Percentiles rank a stretch among this genome's conserved stretches.
These are phyloP conservation scores for Coemansia javaensis DNA, from an alignment of 192 early-diverging fungal species.

Conservation along the genomic window DNA sequence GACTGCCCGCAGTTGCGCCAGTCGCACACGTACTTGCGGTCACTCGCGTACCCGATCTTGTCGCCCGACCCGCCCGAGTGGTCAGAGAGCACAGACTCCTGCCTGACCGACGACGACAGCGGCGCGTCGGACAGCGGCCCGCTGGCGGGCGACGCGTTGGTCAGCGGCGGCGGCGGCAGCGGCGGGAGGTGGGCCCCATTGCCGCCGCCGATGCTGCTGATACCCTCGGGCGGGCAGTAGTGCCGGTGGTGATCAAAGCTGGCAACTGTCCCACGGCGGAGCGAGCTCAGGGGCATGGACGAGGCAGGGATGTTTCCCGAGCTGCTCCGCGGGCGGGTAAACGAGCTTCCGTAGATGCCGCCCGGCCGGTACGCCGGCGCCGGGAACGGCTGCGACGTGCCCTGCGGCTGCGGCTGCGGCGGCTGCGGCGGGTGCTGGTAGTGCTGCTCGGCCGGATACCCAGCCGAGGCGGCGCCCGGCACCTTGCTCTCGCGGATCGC, in stretches of 20 bases:
- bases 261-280: conserved; percentile 8
- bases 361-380: neutral
- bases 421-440: too few species aligned
- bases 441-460: conserved; percentile 1
- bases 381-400: neutral
- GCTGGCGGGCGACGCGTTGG: neutral
- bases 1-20: conserved; percentile 47
- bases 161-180: too few species aligned
- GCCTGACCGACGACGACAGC: neutral
- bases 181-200: too few species aligned
- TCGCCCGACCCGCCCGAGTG: conserved; percentile 9
- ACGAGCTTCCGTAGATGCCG: neutral
- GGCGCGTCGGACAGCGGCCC: neutral
- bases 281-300: neutral
- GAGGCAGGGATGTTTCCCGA: neutral
- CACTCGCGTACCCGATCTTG: conserved; percentile 8
- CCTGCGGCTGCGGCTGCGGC: conserved; percentile 6
- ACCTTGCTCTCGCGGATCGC: conserved; percentile 15
- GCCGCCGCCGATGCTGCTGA: too few species aligned
- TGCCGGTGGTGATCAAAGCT: too few species aligned
- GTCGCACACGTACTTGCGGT: conserved; percentile 46
- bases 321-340: conserved; percentile 2
- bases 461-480: neutral
- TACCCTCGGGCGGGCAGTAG: too few species aligned
- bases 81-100: conserved; percentile 21